phyloP scores from a whole-genome alignment of 2,329 filamentous ascomycete genomes.

The Emmonsiellopsis sp. region DNA sequence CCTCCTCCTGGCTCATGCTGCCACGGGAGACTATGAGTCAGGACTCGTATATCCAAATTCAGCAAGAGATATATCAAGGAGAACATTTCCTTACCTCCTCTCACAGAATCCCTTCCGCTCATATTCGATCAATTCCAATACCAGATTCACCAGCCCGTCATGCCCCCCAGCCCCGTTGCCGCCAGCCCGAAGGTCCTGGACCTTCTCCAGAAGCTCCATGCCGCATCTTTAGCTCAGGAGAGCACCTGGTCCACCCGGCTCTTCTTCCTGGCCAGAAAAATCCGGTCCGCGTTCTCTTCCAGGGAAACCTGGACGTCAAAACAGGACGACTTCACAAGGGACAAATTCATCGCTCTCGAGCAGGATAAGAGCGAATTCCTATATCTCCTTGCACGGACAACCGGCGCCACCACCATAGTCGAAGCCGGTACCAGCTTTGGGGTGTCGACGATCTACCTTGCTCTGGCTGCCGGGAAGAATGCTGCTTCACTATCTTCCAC shows the following conservation, averaged over 20 bases:
- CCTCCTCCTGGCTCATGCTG: neutral
- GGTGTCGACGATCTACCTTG: conserved; percentile 54
- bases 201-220: conserved; percentile 25
- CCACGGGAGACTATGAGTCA: neutral
- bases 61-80: neutral
- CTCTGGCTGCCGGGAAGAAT: conserved; percentile 48
- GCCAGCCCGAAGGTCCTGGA: conserved; percentile 13
- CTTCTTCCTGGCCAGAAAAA: conserved; percentile 12
- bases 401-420: conserved; percentile 43
- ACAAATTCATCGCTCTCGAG: conserved; percentile 53
- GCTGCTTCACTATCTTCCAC: conserved; percentile 14
- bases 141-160: neutral
- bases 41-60: neutral
- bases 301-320: conserved; percentile 7
- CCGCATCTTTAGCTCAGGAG: conserved; percentile 25
- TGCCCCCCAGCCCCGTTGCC: conserved; percentile 9
- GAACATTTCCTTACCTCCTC: neutral
- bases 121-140: neutral
- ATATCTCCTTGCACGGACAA: conserved; percentile 45
- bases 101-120: neutral
- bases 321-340: conserved; percentile 36
- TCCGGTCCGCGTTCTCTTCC: conserved; percentile 13
- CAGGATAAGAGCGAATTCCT: conserved; percentile 49
- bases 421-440: conserved; percentile 56
- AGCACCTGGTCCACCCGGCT: conserved; percentile 16